These are phyloP conservation scores for Aspergillus sparsus DNA, from an alignment of 495 filamentous ascomycete species.

Conservation along the genomic window DNA sequence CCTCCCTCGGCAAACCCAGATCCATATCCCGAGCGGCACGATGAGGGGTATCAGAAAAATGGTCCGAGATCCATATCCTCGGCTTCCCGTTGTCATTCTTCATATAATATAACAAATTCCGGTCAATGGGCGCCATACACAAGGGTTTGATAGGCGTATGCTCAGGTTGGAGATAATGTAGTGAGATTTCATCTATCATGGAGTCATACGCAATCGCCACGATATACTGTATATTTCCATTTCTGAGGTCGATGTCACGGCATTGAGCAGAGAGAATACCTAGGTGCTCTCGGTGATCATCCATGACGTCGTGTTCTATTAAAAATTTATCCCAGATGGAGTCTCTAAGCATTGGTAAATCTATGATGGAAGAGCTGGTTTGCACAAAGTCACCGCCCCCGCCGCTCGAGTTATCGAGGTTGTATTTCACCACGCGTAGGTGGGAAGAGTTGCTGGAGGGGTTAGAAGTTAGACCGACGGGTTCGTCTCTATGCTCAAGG, in stretches of 20 bases:
- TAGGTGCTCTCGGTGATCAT: slow-evolving; percentile 13
- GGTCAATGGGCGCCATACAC: slow-evolving; percentile 19
- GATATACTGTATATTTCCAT: background rate
- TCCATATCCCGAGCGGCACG: slow-evolving; percentile 18
- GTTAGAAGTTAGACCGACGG: background rate
- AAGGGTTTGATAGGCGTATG: slow-evolving; percentile 9
- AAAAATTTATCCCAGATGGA: background rate
- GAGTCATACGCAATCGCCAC: slow-evolving; percentile 18
- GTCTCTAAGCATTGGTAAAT: background rate
- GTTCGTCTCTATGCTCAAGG: slow-evolving; percentile 7
- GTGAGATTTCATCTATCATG: slow-evolving; percentile 4
- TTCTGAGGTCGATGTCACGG: background rate
- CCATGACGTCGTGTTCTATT: background rate
- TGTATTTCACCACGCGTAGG: slow-evolving; percentile 22
- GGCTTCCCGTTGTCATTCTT: slow-evolving; percentile 24
- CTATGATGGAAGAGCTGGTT: background rate
- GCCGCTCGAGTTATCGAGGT: background rate
- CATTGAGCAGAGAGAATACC: slow-evolving; percentile 16
- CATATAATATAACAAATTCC: slow-evolving; percentile 25
- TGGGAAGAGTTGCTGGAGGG: background rate
- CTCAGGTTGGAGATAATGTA: slow-evolving; percentile 16
- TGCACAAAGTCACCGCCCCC: background rate
- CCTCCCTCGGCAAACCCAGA: slow-evolving; percentile 18
- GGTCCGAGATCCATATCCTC: slow-evolving; percentile 26
- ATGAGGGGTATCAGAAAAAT: slow-evolving; percentile 14